Evolutionary conservation across 768 basidiomycete genomes (phyloP).

Genomic region (Rhodotorula paludigena): DNA sequence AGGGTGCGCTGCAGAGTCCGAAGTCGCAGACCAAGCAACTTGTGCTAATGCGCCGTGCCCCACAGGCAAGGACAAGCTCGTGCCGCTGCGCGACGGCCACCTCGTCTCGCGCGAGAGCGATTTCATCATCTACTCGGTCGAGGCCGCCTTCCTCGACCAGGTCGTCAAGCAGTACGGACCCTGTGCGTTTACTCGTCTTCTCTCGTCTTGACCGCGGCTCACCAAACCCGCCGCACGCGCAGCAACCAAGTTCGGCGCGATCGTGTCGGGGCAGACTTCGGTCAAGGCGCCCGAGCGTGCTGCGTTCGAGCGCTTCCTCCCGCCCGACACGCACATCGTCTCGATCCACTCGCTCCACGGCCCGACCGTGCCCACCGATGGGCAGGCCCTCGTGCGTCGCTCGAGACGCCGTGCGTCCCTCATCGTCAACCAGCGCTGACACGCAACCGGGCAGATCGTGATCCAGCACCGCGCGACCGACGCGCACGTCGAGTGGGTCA

Average conservation of each 20-base stretch:
- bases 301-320: conserved; percentile 85
- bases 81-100: conserved; percentile 72
- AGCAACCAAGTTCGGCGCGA: conserved; percentile 88
- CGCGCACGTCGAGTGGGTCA: conserved; percentile 69
- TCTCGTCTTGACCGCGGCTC: background rate
- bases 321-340: conserved; percentile 77
- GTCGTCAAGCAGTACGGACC: conserved; percentile 88
- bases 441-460: conserved; percentile 59
- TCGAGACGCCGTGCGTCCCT: no score
- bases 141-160: conserved; percentile 74
- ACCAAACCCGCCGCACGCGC: background rate
- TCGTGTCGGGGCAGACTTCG: conserved; percentile 92
- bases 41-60: background rate
- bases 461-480: conserved; percentile 78
- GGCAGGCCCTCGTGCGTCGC: conserved; percentile 83
- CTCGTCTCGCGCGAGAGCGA: conserved; percentile 81
- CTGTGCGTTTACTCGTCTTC: conserved; percentile 58
- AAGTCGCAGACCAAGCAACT: background rate
- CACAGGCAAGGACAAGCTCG: conserved; percentile 51
- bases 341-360: conserved; percentile 94
- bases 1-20: conserved; percentile 51
- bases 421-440: no score
- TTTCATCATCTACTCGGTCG: conserved; percentile 90
- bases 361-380: conserved; percentile 76
- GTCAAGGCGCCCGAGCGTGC: conserved; percentile 89